Conservation (phyloP, 164 flowering plant species). For the Annona cherimola region DNA sequence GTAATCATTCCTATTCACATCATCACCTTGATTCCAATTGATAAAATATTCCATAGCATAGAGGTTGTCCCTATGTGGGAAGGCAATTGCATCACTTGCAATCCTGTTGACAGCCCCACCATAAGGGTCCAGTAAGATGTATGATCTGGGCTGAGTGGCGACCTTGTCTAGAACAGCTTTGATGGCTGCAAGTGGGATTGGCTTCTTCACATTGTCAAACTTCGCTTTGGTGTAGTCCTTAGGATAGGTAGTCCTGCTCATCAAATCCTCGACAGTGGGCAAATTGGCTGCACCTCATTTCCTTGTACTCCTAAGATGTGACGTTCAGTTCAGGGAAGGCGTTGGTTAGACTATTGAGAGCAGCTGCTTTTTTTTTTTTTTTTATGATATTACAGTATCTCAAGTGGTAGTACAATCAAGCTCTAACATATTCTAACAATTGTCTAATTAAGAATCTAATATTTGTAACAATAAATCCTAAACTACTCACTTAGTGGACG, state of each 20-base stretch:
- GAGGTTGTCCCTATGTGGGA: conserved; percentile 20
- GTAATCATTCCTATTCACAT: neutral
- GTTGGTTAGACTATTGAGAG: neutral
- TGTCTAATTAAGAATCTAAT: no score
- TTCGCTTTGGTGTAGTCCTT: conserved; percentile 1
- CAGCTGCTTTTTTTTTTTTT: no score
- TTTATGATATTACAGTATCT: no score
- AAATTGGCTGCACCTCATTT: conserved; percentile 2
- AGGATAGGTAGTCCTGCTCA: neutral
- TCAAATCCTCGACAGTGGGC: conserved; percentile 1
- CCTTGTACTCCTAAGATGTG: neutral
- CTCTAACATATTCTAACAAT: no score
- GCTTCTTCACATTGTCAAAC: conserved; percentile 4
- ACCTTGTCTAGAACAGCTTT: conserved; percentile 1
- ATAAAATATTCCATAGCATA: conserved; percentile 11
- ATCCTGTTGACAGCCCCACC: conserved; percentile 22
- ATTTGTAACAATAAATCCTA: no score
- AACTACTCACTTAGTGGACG: no score
- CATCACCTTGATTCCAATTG: conserved; percentile 11
- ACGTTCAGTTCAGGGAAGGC: conserved; percentile 12
- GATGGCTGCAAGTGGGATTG: conserved; percentile 8
- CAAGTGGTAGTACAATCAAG: no score
- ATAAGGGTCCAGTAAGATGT: conserved; percentile 14
- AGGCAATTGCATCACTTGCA: conserved; percentile 14
- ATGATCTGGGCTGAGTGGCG: neutral